Conservation (phyloP, 2,329 filamentous ascomycete genomes). For the Chrysoporthe puriensis region DNA sequence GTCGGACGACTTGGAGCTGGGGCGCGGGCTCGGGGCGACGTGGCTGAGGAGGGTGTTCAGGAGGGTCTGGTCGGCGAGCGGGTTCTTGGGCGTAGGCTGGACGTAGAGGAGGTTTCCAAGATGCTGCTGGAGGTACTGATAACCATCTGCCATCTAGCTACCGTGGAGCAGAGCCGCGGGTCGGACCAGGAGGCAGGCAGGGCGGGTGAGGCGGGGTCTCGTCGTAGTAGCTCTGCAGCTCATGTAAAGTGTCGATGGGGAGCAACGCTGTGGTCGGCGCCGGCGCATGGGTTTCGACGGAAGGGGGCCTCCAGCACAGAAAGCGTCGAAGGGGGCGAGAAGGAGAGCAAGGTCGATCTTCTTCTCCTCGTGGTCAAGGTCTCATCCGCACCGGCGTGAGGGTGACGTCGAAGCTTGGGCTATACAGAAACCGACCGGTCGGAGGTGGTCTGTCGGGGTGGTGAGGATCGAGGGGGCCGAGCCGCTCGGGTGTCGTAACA, state of each 20-base stretch:
- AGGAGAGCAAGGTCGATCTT: constrained; percentile 18
- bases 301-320: constrained; percentile 34
- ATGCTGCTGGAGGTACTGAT: constrained; percentile 63
- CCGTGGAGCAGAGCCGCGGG: constrained; percentile 35
- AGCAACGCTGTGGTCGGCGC: constrained; percentile 34
- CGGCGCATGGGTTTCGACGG: constrained; percentile 37
- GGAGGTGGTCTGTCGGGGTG: constrained; percentile 18
- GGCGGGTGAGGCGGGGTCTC: constrained; percentile 22
- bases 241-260: constrained; percentile 33
- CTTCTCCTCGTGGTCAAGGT: constrained; percentile 17
- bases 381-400: constrained; percentile 8
- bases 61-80: constrained; percentile 40
- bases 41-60: constrained; percentile 41
- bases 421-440: constrained; percentile 4
- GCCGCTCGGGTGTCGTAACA: constrained; percentile 17
- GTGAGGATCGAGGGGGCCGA: constrained; percentile 1
- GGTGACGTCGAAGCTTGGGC: neutral
- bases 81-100: constrained; percentile 53
- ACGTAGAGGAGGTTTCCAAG: constrained; percentile 62
- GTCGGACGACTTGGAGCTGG: constrained; percentile 36
- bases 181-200: constrained; percentile 8
- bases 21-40: constrained; percentile 37
- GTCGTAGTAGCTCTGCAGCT: constrained; percentile 36
- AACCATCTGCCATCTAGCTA: constrained; percentile 71
- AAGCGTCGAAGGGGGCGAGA: constrained; percentile 20